A percentile compares a stretch with the other conserved stretches of the same genome.
Evolutionary conservation across 345 rosid genomes (phyloP).

Genomic region (Pistacia vera): DNA sequence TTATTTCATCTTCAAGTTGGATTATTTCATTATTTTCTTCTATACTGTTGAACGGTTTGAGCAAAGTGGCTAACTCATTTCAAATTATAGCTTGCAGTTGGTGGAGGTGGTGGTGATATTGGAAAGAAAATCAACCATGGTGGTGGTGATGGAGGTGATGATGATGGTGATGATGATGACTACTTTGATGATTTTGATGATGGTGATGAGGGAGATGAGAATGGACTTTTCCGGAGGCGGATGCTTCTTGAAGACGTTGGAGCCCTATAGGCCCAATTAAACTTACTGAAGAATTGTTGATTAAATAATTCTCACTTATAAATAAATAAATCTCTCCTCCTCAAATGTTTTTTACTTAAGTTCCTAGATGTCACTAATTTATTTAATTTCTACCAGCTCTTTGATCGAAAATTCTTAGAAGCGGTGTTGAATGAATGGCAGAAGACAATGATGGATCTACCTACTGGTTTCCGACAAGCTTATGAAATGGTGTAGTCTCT

Average conservation of each 20-base stretch:
- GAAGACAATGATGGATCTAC: conserved; percentile 90
- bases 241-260: conserved; percentile 82
- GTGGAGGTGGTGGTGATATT: conserved; percentile 94
- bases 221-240: conserved; percentile 85
- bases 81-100: conserved; percentile 67
- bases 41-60: conserved; percentile 3
- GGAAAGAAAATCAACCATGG: conserved; percentile 84
- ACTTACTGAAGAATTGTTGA: conserved; percentile 1
- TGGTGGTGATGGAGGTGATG: conserved; percentile 98
- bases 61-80: conserved; percentile 22
- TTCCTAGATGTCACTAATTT: conserved; percentile 6
- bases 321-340: too few relatives aligned
- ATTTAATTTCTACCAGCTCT: conserved; percentile 55
- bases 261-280: neutral
- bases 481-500: conserved; percentile 75
- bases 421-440: conserved; percentile 98
- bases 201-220: conserved; percentile 87
- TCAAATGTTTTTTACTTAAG: neutral
- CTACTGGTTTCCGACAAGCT: conserved; percentile 97
- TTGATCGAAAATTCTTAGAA: conserved; percentile 87
- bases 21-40: neutral
- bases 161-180: conserved; percentile 92
- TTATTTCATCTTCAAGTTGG: neutral
- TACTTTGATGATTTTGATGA: conserved; percentile 94
- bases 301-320: neutral